A percentile compares a stretch with the other conserved stretches of the same genome.
Conservation (phyloP, 495 filamentous ascomycete species). For the Margaritispora aquatica region DNA sequence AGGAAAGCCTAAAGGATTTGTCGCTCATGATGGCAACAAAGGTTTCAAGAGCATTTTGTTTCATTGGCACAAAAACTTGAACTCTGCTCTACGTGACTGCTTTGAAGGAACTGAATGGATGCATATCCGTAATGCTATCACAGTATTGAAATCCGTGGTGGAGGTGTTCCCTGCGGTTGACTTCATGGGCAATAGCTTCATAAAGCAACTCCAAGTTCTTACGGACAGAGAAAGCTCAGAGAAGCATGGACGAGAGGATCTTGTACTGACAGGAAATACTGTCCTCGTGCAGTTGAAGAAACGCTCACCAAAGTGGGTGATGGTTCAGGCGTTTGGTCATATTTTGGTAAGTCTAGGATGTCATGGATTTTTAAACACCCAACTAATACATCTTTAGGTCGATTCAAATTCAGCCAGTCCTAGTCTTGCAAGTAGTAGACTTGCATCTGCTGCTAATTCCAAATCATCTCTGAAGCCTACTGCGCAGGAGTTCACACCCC, state of each 20-base stretch:
- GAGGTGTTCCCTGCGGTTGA: conserved; percentile 82
- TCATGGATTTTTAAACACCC: conserved; percentile 21
- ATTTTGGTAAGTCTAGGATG: conserved; percentile 35
- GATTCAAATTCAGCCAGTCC: conserved; percentile 4
- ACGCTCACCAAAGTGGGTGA: conserved; percentile 73
- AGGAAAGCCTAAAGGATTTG: conserved; percentile 55
- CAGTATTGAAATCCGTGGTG: conserved; percentile 73
- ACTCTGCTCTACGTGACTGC: conserved; percentile 68
- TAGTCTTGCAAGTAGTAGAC: conserved; percentile 17
- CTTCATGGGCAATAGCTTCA: conserved; percentile 72
- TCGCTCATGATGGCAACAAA: conserved; percentile 67
- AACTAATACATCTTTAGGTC: conserved; percentile 26
- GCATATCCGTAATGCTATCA: conserved; percentile 95
- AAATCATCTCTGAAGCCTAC: conserved; percentile 26
- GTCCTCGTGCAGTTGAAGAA: conserved; percentile 76
- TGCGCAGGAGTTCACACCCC: conserved; percentile 42
- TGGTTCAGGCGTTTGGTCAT: conserved; percentile 70
- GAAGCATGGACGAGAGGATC: conserved; percentile 60
- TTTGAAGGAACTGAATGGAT: conserved; percentile 84
- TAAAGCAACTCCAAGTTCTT: conserved; percentile 60
- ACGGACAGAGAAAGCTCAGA: conserved; percentile 66
- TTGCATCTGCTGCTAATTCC: neutral
- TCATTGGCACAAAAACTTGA: conserved; percentile 82
- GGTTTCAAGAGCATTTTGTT: conserved; percentile 72
- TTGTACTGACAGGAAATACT: conserved; percentile 85